Evolutionary conservation across 2,329 filamentous ascomycete genomes (phyloP), one percentile per base, ranked within the genome.

Genomic region (Botrytis galanthina): DNA sequence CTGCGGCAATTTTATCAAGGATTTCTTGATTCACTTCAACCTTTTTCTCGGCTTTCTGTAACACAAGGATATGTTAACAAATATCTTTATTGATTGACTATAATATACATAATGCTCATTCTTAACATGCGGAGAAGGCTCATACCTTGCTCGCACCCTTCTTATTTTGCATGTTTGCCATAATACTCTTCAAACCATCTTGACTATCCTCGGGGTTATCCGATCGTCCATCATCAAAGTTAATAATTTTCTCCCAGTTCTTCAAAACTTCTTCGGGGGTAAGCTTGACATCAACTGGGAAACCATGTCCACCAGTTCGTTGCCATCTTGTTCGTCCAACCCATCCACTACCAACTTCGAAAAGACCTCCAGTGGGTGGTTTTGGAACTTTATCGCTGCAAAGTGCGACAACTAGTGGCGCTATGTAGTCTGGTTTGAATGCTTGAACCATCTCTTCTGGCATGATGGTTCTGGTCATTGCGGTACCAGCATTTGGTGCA

Each of bases 361-460:
- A 99, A 66, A 99, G 88, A 71, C 91, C 92, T 77, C 95, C 95
- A 73, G 94, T 98, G 76, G 92, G 89, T 78, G 92, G 90, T 80
- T 92, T 89, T 42, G 96, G 95, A 71, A 94, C 90, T 84, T 93
- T 93, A 85, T 99, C 96, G 82, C 90, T 93, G 83, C 83, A 87
- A 73, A 99, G 92, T 61, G 95, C 90, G 72, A 95, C 90, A 70
- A 99, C 95, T 54, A 98, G 85, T 75, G 96, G 96, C 71, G 96
- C 96, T 83, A 99, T 95, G 84, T 97, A 98, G 82, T 98, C 95
- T 74, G 96, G 96, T 90, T 98, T 99, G 88, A 99, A 97, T 63
- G 96, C 95, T 86, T 98, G 95, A 29, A 99, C 95, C 86, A 98
- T 90, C 86, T 99, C 96, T 84, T 97, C 94, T 44, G 96, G 96